phyloP scores from a whole-genome alignment of 805 yeast genomes.

The Starmerella vaccinii region DNA sequence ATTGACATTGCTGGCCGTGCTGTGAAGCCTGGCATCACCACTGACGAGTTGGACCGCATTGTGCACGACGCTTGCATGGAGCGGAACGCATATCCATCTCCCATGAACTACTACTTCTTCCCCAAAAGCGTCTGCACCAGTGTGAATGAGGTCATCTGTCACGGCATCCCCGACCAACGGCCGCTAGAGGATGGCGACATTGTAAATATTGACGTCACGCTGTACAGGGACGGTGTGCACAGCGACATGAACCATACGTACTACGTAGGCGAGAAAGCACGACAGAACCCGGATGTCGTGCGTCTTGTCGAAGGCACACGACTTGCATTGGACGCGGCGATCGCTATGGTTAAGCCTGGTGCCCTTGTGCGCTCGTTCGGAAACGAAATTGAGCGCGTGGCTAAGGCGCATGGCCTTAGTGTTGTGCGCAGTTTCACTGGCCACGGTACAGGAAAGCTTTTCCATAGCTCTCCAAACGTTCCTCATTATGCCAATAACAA shows the following conservation, averaged over 20 bases:
- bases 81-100: constrained; percentile 87
- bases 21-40: constrained; percentile 77
- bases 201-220: constrained; percentile 76
- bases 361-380: constrained; percentile 78
- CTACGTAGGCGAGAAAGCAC: constrained; percentile 86
- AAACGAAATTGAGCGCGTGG: constrained; percentile 76
- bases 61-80: constrained; percentile 83
- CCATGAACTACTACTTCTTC: constrained; percentile 84
- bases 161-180: constrained; percentile 91
- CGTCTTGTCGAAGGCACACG: constrained; percentile 86
- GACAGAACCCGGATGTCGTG: constrained; percentile 67
- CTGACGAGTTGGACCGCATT: constrained; percentile 79
- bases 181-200: constrained; percentile 88
- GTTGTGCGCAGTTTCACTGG: constrained; percentile 90
- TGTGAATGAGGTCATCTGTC: constrained; percentile 90
- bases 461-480: constrained; percentile 86
- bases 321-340: constrained; percentile 76
- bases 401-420: constrained; percentile 63
- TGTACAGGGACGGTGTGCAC: constrained; percentile 81
- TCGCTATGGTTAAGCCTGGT: constrained; percentile 82
- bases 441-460: constrained; percentile 77
- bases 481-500: constrained; percentile 93
- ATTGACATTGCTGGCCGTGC: constrained; percentile 79
- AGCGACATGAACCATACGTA: constrained; percentile 94
- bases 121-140: constrained; percentile 91